Evolutionary conservation across 106 monocot genomes (phyloP), one percentile per base, ranked within the genome.

Genomic region (Allium sativum): DNA sequence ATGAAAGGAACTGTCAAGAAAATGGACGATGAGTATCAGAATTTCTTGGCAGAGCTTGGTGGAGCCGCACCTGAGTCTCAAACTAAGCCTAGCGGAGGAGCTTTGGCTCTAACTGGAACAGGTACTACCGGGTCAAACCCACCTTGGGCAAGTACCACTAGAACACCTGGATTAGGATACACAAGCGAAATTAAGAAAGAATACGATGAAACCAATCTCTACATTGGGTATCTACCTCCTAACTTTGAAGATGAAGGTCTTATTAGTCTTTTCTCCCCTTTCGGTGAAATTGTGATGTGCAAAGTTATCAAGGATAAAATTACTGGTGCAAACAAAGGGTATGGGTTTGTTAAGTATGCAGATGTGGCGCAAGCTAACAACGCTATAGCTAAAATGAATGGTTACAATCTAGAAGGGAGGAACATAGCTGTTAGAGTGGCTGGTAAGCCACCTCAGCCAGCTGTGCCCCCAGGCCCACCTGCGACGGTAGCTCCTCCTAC

Each of bases 11-110:
- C 78, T 2, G 95, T 81, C 21, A 96, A 90, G 75, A 96, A 96
- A 63, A 87, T 90, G 79, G 95, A 90, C 57, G 90, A 90, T 65
- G 90, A 96, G 63, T 90, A 96, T 61, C 87, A 87, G 65, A 90
- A 90, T 66, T 90, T 96, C 72, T 59, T 90, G 18, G 86, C 90
- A 40, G 95, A 96, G 56, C 73, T 90, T 54, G 95, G 90, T 47
- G 95, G 90, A 7, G 67, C 79, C 21, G 76, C 65, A 0, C 85
- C 89, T 0, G 89, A 89, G 13, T 86, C 86, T 7, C 42, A 82
- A 19, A 82, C 84, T 2, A 88, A 73, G 59, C 61, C 21, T 21
- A 66, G 60, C 44, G 61, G 72, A 19, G 61, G 72, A 19, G 66
- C 64, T 22, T 45, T 72, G 70, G 56, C 72, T 8, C 51, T 76